These are phyloP conservation scores for Artomyces pyxidatus DNA, from an alignment of 768 basidiomycete genomes.

Conservation along the genomic window DNA sequence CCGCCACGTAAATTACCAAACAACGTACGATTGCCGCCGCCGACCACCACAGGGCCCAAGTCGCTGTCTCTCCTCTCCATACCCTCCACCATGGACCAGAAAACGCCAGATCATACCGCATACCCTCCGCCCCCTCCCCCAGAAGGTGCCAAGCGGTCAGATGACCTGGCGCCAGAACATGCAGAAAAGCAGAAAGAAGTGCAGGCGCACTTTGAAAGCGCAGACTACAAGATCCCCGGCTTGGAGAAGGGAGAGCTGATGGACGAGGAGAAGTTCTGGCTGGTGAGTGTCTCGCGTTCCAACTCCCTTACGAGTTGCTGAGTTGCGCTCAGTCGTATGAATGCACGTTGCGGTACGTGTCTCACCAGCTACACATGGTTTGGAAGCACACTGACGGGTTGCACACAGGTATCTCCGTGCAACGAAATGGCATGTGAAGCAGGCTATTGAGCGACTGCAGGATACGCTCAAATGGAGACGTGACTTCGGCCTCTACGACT, in stretches of 20 bases:
- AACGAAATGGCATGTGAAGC: slow-evolving; percentile 58
- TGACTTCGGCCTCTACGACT: slow-evolving; percentile 65
- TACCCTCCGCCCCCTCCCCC: slow-evolving; percentile 3
- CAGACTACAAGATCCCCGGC: slow-evolving; percentile 45
- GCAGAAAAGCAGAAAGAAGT: slow-evolving; percentile 45
- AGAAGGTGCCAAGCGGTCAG: not conserved
- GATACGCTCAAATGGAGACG: slow-evolving; percentile 72
- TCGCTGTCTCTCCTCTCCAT: not conserved
- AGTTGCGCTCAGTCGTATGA: slow-evolving; percentile 56
- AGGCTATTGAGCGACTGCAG: slow-evolving; percentile 59
- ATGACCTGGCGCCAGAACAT: slow-evolving; percentile 34
- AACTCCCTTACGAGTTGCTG: not conserved
- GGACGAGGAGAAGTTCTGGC: slow-evolving; percentile 73
- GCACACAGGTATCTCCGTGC: slow-evolving; percentile 61
- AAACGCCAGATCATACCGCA: slow-evolving; percentile 5
- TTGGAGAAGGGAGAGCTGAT: slow-evolving; percentile 33
- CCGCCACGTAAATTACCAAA: too few species aligned
- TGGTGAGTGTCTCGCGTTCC: slow-evolving; percentile 28
- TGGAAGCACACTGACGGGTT: not conserved
- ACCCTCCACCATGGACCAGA: not conserved
- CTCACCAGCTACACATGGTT: not conserved
- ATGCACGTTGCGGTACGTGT: slow-evolving; percentile 53
- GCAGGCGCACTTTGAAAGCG: slow-evolving; percentile 48
- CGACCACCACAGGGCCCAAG: too few species aligned
- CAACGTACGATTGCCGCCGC: too few species aligned